Evolutionary conservation across 257 asterid species (phyloP).

Genomic region (Leonotis leonurus): DNA sequence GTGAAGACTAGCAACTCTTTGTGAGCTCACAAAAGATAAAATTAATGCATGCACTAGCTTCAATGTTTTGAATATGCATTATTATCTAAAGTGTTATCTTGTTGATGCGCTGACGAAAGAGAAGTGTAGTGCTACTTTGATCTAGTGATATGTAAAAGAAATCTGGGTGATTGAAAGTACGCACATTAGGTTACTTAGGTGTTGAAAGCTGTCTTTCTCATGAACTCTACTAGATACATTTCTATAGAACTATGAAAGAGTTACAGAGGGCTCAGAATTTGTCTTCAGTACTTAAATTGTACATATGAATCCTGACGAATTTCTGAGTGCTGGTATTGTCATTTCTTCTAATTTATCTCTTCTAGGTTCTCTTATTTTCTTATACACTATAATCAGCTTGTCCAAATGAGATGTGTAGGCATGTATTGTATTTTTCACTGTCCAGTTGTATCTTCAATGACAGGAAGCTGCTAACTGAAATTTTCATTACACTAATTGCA

Average conservation of each 20-base stretch:
- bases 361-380: not conserved
- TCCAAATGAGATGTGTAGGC: not conserved
- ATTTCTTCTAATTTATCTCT: not conserved
- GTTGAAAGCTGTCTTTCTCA: not conserved
- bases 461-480: slow-evolving; percentile 4
- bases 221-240: not conserved
- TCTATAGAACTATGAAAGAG: not conserved
- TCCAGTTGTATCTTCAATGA: not conserved
- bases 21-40: too few relatives aligned
- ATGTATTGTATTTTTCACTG: not conserved
- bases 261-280: not conserved
- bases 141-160: too few relatives aligned
- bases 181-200: not conserved
- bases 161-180: too few relatives aligned
- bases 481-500: slow-evolving; percentile 30
- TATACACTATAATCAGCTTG: not conserved
- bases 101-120: too few relatives aligned
- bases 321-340: not conserved
- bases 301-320: not conserved
- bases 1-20: too few relatives aligned
- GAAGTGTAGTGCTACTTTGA: too few relatives aligned
- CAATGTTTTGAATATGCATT: too few relatives aligned
- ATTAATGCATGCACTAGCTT: too few relatives aligned
- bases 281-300: not conserved
- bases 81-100: too few relatives aligned